Conservation (phyloP, 2,329 filamentous ascomycete genomes). For the Helotiales sp. region DNA sequence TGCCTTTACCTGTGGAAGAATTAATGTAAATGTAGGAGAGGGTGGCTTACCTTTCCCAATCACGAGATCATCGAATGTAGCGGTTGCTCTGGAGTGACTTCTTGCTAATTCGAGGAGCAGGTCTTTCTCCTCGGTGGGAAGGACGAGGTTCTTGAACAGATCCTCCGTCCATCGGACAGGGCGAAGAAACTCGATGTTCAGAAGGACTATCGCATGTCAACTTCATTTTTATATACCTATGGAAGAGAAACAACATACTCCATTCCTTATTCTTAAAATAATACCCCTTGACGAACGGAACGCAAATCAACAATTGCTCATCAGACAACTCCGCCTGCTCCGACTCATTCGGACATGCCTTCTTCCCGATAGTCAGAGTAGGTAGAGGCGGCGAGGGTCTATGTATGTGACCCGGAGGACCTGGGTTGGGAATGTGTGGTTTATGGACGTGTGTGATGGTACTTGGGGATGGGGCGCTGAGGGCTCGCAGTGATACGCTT, state of each 20-base stretch:
- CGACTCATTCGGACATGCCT: no score
- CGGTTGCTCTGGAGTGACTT: slow-evolving; percentile 47
- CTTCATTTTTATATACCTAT: no score
- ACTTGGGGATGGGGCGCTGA: neutral
- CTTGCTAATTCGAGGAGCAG: slow-evolving; percentile 55
- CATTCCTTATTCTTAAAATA: slow-evolving; percentile 50
- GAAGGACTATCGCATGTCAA: no score
- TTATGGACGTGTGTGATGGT: no score
- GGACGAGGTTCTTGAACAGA: slow-evolving; percentile 54
- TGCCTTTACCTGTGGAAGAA: slow-evolving; percentile 41
- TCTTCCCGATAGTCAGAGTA: no score
- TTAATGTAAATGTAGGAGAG: neutral
- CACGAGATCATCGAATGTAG: slow-evolving; percentile 57
- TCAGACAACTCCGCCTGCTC: neutral
- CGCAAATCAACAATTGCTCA: slow-evolving; percentile 10
- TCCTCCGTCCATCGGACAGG: slow-evolving; percentile 54
- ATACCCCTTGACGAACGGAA: slow-evolving; percentile 18
- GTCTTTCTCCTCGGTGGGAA: slow-evolving; percentile 55
- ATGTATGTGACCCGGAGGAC: no score
- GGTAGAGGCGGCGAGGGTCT: no score
- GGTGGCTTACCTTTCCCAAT: slow-evolving; percentile 46
- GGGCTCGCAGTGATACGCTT: no score
- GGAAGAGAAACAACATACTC: no score
- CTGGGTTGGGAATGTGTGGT: no score
- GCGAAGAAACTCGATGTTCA: slow-evolving; percentile 50